phyloP scores from a whole-genome alignment of 768 basidiomycete genomes.

The Boletus edulis region DNA sequence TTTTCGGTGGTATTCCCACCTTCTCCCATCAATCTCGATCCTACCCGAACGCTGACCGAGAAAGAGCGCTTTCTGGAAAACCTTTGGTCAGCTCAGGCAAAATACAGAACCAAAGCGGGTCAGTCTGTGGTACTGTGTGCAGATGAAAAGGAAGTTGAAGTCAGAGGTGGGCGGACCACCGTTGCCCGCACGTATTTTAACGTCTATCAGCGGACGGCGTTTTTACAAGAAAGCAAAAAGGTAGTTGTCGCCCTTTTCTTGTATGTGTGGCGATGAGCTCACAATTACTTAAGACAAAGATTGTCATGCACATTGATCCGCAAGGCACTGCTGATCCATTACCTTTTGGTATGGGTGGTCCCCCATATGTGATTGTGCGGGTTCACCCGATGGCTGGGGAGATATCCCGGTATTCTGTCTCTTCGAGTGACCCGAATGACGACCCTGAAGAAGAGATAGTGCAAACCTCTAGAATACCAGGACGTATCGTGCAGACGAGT shows the following conservation, averaged over 20 bases:
- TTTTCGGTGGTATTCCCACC: slow-evolving; percentile 79
- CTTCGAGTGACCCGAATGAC: slow-evolving; percentile 70
- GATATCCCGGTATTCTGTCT: slow-evolving; percentile 74
- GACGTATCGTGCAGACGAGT: slow-evolving; percentile 82
- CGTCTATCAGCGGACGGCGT: slow-evolving; percentile 79
- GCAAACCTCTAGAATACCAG: slow-evolving; percentile 69
- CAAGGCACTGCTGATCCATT: slow-evolving; percentile 72
- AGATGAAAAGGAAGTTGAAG: slow-evolving; percentile 76
- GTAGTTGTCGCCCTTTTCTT: slow-evolving; percentile 36
- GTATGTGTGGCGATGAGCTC: slow-evolving; percentile 4
- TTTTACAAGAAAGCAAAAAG: slow-evolving; percentile 77
- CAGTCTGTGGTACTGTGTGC: slow-evolving; percentile 72
- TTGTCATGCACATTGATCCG: slow-evolving; percentile 84
- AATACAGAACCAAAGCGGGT: slow-evolving; percentile 66
- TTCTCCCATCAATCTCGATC: slow-evolving; percentile 61
- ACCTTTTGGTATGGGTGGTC: slow-evolving; percentile 64
- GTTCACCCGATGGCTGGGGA: slow-evolving; percentile 84
- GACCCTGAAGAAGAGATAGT: slow-evolving; percentile 82
- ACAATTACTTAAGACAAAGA: slow-evolving; percentile 61
- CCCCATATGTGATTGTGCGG: slow-evolving; percentile 78
- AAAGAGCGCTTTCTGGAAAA: slow-evolving; percentile 86
- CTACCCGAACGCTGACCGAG: slow-evolving; percentile 57
- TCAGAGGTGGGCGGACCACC: slow-evolving; percentile 55
- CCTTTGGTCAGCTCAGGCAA: slow-evolving; percentile 86
- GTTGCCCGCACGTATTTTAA: slow-evolving; percentile 85